phyloP scores from a whole-genome alignment of 2,329 filamentous ascomycete species.

The Apiospora koreana region DNA sequence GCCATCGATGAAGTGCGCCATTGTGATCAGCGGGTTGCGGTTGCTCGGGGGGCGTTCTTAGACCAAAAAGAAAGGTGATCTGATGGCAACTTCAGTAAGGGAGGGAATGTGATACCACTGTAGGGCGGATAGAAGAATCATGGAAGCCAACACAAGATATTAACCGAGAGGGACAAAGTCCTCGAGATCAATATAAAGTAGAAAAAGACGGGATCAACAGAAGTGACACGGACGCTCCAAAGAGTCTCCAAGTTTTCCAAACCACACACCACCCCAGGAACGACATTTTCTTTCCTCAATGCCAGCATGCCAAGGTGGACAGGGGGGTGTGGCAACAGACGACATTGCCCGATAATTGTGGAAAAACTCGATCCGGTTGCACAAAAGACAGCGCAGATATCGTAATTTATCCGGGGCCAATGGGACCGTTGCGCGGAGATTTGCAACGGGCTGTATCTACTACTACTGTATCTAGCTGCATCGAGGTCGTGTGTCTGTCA shows the following conservation, averaged over 20 bases:
- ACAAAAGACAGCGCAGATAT: background rate
- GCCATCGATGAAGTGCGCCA: conserved; percentile 25
- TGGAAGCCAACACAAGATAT: background rate
- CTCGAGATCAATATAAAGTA: conserved; percentile 3
- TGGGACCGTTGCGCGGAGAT: background rate
- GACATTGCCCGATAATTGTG: background rate
- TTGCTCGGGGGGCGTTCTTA: background rate
- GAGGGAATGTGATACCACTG: background rate
- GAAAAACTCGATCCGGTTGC: background rate
- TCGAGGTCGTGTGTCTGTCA: background rate
- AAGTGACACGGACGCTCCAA: background rate
- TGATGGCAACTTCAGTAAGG: background rate
- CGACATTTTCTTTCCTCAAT: background rate
- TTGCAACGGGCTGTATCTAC: background rate
- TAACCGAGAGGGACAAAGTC: conserved; percentile 2
- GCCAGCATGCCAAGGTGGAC: background rate
- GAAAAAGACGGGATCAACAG: background rate
- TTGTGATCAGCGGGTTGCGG: conserved; percentile 10
- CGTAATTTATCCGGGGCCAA: background rate
- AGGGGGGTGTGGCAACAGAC: background rate
- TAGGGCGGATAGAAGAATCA: background rate
- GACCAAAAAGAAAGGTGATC: background rate
- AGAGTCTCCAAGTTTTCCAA: background rate
- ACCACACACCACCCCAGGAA: background rate
- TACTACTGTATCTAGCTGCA: background rate